These are phyloP conservation scores for Tripterygium wilfordii DNA, from an alignment of 177 flowering plant species.

Conservation along the genomic window DNA sequence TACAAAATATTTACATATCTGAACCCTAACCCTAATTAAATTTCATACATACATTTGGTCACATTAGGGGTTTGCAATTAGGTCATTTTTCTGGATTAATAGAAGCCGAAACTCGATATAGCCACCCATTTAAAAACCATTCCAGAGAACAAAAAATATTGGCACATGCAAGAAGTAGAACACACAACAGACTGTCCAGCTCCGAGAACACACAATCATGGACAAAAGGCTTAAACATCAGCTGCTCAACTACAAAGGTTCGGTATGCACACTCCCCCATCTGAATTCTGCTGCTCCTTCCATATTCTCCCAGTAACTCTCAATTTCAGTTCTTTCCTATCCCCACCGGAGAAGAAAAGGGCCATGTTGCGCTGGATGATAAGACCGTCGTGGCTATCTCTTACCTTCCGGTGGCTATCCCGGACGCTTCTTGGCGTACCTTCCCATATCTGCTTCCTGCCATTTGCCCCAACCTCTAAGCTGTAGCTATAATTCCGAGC, in stretches of 20 bases:
- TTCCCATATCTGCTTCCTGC: conserved; percentile 42
- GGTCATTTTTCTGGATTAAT: too few relatives aligned
- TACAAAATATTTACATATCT: too few relatives aligned
- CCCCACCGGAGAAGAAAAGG: too few relatives aligned
- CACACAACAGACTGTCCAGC: neutral
- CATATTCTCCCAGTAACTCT: conserved; percentile 42
- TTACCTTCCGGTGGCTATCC: conserved; percentile 37
- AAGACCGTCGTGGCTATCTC: conserved; percentile 52
- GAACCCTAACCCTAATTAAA: too few relatives aligned
- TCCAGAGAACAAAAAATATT: too few relatives aligned
- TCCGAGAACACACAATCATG: conserved; percentile 4
- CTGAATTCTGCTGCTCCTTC: conserved; percentile 44
- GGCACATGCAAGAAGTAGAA: conserved; percentile 14
- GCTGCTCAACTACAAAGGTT: conserved; percentile 27
- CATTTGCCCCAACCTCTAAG: conserved; percentile 40
- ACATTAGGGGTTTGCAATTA: too few relatives aligned
- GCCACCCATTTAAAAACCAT: too few relatives aligned
- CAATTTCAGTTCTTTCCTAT: conserved; percentile 38
- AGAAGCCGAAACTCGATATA: conserved; percentile 3
- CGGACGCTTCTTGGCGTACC: conserved; percentile 43
- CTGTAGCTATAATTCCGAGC: too few relatives aligned
- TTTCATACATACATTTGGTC: too few relatives aligned
- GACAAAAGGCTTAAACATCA: conserved; percentile 5
- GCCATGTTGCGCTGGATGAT: too few relatives aligned
- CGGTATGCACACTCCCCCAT: conserved; percentile 34